Conservation (phyloP, 2,329 filamentous ascomycete species). For the Verticillium albo-atrum region DNA sequence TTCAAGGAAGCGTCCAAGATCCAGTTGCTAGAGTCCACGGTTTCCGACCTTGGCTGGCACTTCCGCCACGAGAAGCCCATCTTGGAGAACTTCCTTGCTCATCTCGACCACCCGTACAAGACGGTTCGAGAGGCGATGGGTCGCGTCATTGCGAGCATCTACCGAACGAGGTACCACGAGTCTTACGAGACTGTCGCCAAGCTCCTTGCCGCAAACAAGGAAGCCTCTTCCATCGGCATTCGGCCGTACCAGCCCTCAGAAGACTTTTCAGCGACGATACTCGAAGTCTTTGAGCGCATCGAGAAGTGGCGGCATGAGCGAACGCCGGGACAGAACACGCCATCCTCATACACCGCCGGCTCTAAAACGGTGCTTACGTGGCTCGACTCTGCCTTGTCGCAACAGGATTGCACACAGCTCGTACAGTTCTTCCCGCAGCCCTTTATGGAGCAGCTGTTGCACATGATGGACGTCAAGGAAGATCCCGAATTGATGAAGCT, state of each 20-base stretch:
- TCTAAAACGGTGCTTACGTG: conserved; percentile 94
- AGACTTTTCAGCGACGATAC: conserved; percentile 69
- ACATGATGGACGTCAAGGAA: conserved; percentile 99
- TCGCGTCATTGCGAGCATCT: conserved; percentile 80
- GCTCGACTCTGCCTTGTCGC: conserved; percentile 87
- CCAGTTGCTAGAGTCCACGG: conserved; percentile 80
- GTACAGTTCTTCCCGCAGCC: conserved; percentile 85
- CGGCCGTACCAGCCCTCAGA: conserved; percentile 76
- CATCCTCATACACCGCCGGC: conserved; percentile 89
- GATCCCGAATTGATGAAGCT: conserved; percentile 92
- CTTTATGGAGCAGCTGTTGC: conserved; percentile 87
- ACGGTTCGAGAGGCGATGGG: conserved; percentile 94
- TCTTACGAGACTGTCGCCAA: conserved; percentile 77
- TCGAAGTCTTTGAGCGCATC: conserved; percentile 70
- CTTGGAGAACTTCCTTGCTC: conserved; percentile 78
- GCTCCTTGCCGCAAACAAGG: conserved; percentile 74
- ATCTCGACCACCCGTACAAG: conserved; percentile 97
- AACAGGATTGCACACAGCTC: conserved; percentile 87
- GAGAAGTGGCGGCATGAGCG: conserved; percentile 86
- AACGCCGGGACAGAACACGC: conserved; percentile 82
- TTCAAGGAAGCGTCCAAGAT: conserved; percentile 99
- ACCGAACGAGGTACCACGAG: conserved; percentile 89
- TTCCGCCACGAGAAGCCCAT: conserved; percentile 89
- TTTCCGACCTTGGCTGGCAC: conserved; percentile 90
- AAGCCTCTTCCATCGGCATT: conserved; percentile 75